Evolutionary conservation across 177 flowering plant genomes (phyloP), one percentile per base, ranked within the genome.

Genomic region (Vitis hybrid): DNA sequence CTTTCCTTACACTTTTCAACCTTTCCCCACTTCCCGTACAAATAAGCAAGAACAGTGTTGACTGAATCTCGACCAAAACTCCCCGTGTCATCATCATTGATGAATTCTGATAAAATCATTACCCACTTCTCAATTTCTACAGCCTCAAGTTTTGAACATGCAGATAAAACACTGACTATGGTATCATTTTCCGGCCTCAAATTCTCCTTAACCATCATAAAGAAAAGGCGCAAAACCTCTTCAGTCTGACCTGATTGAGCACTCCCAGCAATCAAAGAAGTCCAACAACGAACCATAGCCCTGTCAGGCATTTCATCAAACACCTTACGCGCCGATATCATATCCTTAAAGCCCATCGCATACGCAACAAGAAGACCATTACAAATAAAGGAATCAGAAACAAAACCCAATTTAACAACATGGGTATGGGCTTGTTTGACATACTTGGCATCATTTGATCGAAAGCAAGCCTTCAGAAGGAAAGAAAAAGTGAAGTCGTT

Each of bases 301-400:
- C 63, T 84, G 0, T 81, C 79, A 6, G 86, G 82, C 83, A 88
- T 83, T 80, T 83, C 91, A 82, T 90, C 91, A 63, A 90, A 87
- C 85, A 90, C 14, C 72, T 70, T 81, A 14, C 67, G 84, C 5
- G 80, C 90, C 0, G 80, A 75, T 0, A 2, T 71, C 63, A 87
- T 68, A 68, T 87, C 87, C 65, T 72, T 72, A 19, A 78, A n/a
- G 13, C 81, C 88, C 75, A 74, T 83, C 0, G 81, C 82, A 79
- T 86, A 90, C 49, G 66, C 82, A 8, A 56, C 61, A 55, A 88
- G 73, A 12, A 90, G 81, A 0, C 82, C 86, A 77, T 81, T 88
- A 62, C 86, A 84, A 56, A 88, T 83, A 67, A 61, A 61, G 8
- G 82, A 64, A 72, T 88, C 74, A 12, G 10, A 17, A 51, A 49